Evolutionary conservation across 2,329 filamentous ascomycete species (phyloP), one percentile per base, ranked within the genome.

Genomic region (Trichoderma sp.): DNA sequence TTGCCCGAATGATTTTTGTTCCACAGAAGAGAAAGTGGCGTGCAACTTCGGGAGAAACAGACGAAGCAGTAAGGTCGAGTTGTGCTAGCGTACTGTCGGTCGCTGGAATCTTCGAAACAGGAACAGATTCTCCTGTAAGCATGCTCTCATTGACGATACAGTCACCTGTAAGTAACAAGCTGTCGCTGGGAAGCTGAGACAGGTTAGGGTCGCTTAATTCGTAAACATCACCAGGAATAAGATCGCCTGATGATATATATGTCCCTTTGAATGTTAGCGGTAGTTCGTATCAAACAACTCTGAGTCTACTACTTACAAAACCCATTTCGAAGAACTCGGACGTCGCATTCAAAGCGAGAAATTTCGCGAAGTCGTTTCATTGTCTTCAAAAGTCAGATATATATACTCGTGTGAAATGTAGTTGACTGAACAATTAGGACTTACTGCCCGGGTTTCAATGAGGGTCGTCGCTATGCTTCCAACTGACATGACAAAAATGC

Each of bases 61-160:
- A 93, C 0, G 94, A 91, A 6, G 95, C 93, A 69, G 89, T 90
- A 15, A 98, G 85, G 75, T 97, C 90, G 76, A 99, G 87, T 62
- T 88, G 83, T 28, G 87, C 86, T n/a, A 99, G 85, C 1, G 92
- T 90, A 73, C 95, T 91, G 78, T 97, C 91, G 2, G 89, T 94
- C 4, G 94, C 91, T 1, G 96, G 95, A 2, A 91, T 86, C 81
- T 99, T 99, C 2, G 95, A 97, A 1, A 99, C 95, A 3, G 96
- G 97, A 5, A 99, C 95, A 53, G 96, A 98, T 84, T 99, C 96
- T 72, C 95, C 92, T 51, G 96, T 99, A 43, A 99, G 88, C 96
- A 99, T 99, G 83, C 96, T 98, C 82, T 99, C 96, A 78, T 99
- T 99, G 75, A 99, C 95, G 74, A 99, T 98, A 78, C 95, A 98